Evolutionary conservation across 1,284 basidiomycete species (phyloP).

Genomic region (Austroboletus novae-zelandiae): DNA sequence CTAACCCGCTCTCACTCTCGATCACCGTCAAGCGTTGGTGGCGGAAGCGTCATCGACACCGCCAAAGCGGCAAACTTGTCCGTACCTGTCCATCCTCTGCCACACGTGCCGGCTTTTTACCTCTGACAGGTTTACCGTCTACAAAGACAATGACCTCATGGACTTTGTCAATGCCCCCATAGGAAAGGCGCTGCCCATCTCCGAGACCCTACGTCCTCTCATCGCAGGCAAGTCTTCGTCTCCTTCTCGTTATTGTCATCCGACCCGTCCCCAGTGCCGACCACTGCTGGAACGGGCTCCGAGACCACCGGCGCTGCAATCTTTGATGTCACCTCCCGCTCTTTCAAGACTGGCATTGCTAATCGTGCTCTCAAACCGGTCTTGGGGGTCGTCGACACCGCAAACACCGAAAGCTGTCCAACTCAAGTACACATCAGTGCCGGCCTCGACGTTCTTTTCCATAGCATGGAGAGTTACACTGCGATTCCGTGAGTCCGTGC

Average conservation of each 20-base stretch:
- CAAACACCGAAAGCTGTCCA: slow-evolving; percentile 84
- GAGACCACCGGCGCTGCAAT: slow-evolving; percentile 99
- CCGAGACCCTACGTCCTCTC: slow-evolving; percentile 74
- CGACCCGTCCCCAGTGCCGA: slow-evolving; percentile 60
- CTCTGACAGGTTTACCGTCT: slow-evolving; percentile 68
- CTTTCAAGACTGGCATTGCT: slow-evolving; percentile 97
- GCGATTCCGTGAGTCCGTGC: slow-evolving; percentile 69
- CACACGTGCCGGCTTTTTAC: slow-evolving; percentile 1
- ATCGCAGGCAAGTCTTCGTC: slow-evolving; percentile 61
- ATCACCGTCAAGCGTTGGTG: slow-evolving; percentile 67
- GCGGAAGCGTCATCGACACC: slow-evolving; percentile 95
- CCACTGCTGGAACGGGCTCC: slow-evolving; percentile 96
- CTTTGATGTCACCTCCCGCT: slow-evolving; percentile 85
- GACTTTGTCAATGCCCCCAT: slow-evolving; percentile 98
- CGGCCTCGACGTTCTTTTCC: slow-evolving; percentile 93
- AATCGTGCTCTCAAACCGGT: slow-evolving; percentile 88
- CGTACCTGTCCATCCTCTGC: slow-evolving; percentile 23
- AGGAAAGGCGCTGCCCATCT: slow-evolving; percentile 87
- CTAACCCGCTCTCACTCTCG: neutral
- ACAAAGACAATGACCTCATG: slow-evolving; percentile 88
- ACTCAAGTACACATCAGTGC: slow-evolving; percentile 87
- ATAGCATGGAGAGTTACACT: slow-evolving; percentile 91
- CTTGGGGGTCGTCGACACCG: slow-evolving; percentile 78
- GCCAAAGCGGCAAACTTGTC: slow-evolving; percentile 91
- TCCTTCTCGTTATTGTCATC: neutral